Evolutionary conservation across 1,284 basidiomycete genomes (phyloP).

Genomic region (Meira nashicola): DNA sequence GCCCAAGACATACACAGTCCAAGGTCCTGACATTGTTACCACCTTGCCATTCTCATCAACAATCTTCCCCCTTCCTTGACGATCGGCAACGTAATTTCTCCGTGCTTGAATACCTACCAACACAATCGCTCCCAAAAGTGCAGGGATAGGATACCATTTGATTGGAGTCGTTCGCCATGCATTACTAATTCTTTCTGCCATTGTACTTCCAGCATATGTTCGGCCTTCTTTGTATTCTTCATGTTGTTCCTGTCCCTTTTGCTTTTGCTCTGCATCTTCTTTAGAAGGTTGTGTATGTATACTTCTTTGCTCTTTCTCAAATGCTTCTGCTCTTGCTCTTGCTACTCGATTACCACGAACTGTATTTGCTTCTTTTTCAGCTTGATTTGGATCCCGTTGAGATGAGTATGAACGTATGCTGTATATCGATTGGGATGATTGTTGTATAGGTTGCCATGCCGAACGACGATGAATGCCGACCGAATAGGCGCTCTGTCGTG

Average conservation of each 20-base stretch:
- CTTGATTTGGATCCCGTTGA: conserved; percentile 27
- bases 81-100: conserved; percentile 58
- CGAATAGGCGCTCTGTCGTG: too few relatives aligned
- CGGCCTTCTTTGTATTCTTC: conserved; percentile 3
- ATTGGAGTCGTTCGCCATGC: conserved; percentile 86
- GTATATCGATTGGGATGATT: too few relatives aligned
- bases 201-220: conserved; percentile 11
- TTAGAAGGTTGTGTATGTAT: conserved; percentile 12
- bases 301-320: conserved; percentile 8
- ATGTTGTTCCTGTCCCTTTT: background rate
- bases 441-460: too few relatives aligned
- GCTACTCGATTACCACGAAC: conserved; percentile 41
- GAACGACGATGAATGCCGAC: too few relatives aligned
- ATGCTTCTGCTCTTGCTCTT: conserved; percentile 11
- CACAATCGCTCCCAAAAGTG: conserved; percentile 62
- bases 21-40: conserved; percentile 77
- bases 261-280: background rate
- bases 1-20: conserved; percentile 94
- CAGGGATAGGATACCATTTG: conserved; percentile 90
- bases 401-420: background rate
- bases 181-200: conserved; percentile 58
- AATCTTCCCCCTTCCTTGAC: conserved; percentile 39
- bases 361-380: conserved; percentile 40
- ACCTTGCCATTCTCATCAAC: conserved; percentile 62
- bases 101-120: conserved; percentile 62